Evolutionary conservation across 192 early-diverging fungal genomes (phyloP).

Genomic region (Coemansia sp.): DNA sequence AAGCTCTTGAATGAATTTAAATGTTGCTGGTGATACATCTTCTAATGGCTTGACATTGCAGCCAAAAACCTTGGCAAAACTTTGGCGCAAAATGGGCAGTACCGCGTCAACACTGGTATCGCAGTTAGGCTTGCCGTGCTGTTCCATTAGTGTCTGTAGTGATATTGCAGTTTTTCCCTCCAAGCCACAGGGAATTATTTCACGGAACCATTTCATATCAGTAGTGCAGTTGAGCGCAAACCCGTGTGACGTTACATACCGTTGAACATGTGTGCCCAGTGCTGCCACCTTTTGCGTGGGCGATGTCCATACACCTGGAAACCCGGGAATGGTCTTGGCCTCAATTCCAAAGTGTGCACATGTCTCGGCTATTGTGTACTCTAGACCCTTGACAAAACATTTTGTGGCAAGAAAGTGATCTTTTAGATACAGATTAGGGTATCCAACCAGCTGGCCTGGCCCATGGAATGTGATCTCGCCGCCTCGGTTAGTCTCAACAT

Average conservation of each 20-base stretch:
- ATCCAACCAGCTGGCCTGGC: conserved; percentile 94
- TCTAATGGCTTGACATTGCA: conserved; percentile 33
- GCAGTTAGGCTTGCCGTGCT: neutral
- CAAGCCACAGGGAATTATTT: conserved; percentile 91
- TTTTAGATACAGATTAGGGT: conserved; percentile 83
- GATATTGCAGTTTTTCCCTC: conserved; percentile 77
- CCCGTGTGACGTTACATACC: conserved; percentile 89
- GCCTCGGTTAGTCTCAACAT: conserved; percentile 72
- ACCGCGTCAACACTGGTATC: conserved; percentile 21
- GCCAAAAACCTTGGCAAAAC: conserved; percentile 32
- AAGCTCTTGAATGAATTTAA: conserved; percentile 18
- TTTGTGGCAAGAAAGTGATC: conserved; percentile 68
- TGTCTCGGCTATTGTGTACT: conserved; percentile 73
- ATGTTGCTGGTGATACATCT: conserved; percentile 30
- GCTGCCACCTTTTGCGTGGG: conserved; percentile 88
- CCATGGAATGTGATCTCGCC: conserved; percentile 98
- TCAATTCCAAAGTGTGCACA: conserved; percentile 66
- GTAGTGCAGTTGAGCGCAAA: conserved; percentile 93
- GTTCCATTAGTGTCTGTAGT: conserved; percentile 36
- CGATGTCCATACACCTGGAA: conserved; percentile 93
- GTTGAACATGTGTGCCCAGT: conserved; percentile 85
- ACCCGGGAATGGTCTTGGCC: conserved; percentile 60
- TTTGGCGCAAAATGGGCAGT: conserved; percentile 22
- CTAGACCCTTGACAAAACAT: conserved; percentile 77
- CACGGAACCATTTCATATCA: conserved; percentile 82